These are phyloP conservation scores for Clarireedia monteithiana DNA, from an alignment of 2,329 filamentous ascomycete species.

Conservation along the genomic window DNA sequence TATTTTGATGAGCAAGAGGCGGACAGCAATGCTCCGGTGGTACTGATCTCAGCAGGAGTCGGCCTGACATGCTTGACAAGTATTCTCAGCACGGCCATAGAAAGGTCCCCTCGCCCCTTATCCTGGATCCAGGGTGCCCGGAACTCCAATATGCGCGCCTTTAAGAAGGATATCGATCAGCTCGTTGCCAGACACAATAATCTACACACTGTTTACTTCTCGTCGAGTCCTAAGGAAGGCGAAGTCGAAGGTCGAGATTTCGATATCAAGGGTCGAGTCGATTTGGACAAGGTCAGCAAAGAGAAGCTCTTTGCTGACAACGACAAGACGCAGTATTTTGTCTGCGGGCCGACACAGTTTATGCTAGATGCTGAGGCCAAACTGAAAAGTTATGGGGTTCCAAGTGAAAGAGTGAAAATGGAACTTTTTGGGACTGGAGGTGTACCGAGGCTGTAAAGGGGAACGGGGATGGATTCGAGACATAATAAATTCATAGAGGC, in stretches of 20 bases:
- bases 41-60: constrained; percentile 61
- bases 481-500: too few species aligned
- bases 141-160: constrained; percentile 44
- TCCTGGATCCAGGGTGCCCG: constrained; percentile 57
- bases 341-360: constrained; percentile 4
- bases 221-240: neutral
- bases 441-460: too few species aligned
- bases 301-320: neutral
- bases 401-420: neutral
- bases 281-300: neutral
- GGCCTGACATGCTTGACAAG: constrained; percentile 59
- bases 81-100: constrained; percentile 50
- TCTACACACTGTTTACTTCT: neutral
- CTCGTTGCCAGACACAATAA: neutral
- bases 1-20: constrained; percentile 43
- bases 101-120: constrained; percentile 38
- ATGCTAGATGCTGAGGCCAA: neutral
- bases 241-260: neutral
- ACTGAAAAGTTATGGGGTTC: neutral
- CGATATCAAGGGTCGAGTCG: neutral
- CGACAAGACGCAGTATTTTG: neutral
- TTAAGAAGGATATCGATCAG: constrained; percentile 40
- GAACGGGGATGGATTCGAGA: too few species aligned
- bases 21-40: constrained; percentile 42
- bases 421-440: constrained; percentile 1